Evolutionary conservation across 2,329 filamentous ascomycete species (phyloP).

Genomic region (Thyridium curvatum): DNA sequence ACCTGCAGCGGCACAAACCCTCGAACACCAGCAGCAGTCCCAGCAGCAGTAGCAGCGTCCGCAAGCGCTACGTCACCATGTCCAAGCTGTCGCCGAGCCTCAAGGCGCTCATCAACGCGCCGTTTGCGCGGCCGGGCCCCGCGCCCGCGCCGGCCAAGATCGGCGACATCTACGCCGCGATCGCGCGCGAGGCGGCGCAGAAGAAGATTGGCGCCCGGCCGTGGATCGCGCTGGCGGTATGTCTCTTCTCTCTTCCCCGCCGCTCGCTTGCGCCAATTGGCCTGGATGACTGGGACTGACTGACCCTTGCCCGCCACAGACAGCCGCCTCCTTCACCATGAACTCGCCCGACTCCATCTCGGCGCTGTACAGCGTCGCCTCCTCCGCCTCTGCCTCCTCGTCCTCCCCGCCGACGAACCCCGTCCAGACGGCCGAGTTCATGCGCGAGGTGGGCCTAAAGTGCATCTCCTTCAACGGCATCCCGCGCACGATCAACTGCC

Average conservation of each 20-base stretch:
- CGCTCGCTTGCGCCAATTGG: too few relatives aligned
- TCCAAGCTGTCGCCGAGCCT: conserved; percentile 66
- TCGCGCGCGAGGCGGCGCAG: conserved; percentile 56
- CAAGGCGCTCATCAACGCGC: conserved; percentile 68
- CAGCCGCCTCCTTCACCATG: conserved; percentile 78
- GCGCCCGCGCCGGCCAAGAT: conserved; percentile 59
- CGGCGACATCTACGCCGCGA: conserved; percentile 54
- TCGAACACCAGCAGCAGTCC: too few relatives aligned
- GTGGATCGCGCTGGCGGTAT: conserved; percentile 61
- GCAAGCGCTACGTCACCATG: conserved; percentile 38
- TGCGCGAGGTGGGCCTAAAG: conserved; percentile 70
- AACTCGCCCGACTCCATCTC: conserved; percentile 75
- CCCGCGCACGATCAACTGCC: conserved; percentile 76
- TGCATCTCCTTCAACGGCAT: conserved; percentile 79
- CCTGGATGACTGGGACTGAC: too few relatives aligned
- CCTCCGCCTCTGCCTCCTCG: conserved; percentile 12
- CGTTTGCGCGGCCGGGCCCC: conserved; percentile 59
- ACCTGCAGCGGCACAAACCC: too few relatives aligned
- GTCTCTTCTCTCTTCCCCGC: conserved; percentile 13
- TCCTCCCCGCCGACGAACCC: conserved; percentile 16
- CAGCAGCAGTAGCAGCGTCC: too few relatives aligned
- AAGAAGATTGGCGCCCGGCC: conserved; percentile 56
- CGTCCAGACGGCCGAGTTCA: conserved; percentile 58
- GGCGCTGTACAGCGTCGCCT: conserved; percentile 50
- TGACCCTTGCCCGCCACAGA: conserved; percentile 34